Base-by-base conservation (phyloP, 768 basidiomycete species). In the Solioccasus polychromus region DNA sequence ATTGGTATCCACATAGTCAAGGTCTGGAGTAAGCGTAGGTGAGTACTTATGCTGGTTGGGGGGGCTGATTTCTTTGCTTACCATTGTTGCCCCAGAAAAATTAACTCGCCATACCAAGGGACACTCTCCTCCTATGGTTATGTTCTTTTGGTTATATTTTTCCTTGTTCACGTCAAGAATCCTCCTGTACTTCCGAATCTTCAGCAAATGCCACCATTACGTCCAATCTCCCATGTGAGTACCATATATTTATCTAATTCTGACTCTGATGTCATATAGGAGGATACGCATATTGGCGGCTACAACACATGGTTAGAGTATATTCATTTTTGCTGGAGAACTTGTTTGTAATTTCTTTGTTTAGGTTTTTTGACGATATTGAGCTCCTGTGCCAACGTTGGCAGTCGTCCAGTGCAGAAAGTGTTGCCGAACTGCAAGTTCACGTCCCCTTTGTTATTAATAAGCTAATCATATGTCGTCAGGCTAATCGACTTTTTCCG, bases 401-500 rank as follows among this genome's bases (percentile, higher is more conserved):
- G 92, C 84, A 84, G 60, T 94, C 91, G n/a, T 81, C 87, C 53
- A 97, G 97, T 66, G 80, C 78, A 42, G 93, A 99, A 57, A 85
- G 78, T 53, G 90, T 97, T 44, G 95, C 92, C 50, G 92, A 97
- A 67, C 71, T 99, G 91, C 92, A 59, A 51, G 85, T 74, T 28
- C 35, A 31, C 19, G 15, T 28, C 14, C 29, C 39, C 37, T 41
- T 7, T 42, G 15, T 12, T 34, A 25, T 35, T 29, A 28, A 25
- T 22, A 12, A 24, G 29, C 47, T 50, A 52, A 59, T 35, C 38
- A 26, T 24, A 25, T 8, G 44, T 30, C 54, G n/a, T 49, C 29
- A 96, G 93, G 60, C 72, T 99, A 67, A 91, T 96, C 61, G 95
- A 97, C 67, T 97, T 99, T 68, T 99, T 95, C 78, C 87, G 88